Evolutionary conservation across 192 early-diverging fungal genomes (phyloP), one percentile per base, ranked within the genome.

Genomic region (Rhizophagus clarus): DNA sequence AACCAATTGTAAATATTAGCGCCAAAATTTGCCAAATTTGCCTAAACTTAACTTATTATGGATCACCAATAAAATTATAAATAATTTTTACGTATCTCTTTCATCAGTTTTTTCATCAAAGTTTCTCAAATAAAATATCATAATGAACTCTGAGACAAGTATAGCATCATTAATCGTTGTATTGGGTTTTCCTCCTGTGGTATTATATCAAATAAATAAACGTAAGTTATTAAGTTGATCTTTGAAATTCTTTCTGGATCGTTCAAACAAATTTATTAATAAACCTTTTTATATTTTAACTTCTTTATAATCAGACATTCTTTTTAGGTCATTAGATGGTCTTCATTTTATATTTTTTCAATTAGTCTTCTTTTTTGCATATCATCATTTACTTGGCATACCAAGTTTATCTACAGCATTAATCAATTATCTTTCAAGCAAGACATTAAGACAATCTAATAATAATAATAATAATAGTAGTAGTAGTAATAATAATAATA

Each of bases 261-360:
- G n/a, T n/a, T n/a, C n/a, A n/a, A n/a, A n/a, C n/a, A n/a, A n/a
- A n/a, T n/a, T n/a, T n/a, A n/a, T n/a, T n/a, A n/a, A n/a, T n/a
- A n/a, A n/a, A n/a, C n/a, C n/a, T n/a, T 34, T 3, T 40, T 40
- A 40, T 7, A 0, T 26, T 2, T 26, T 12, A 11, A 3, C 29
- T n/a, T 62, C 6, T 61, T 26, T 63, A 20, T 61, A 29, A 14
- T 56, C 62, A 84, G 83, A 81, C 37, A 72, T 84, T 67, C 56
- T 84, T 47, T 37, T 76, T 34, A 81, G 83, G 7, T 61, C 82
- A 11, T 64, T 84, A 12, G 83, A 84, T 72, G 82, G 69, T 22
- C 61, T 82, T 20, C 83, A 84, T 45, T 84, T 79, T 64, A 64
- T 84, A 37, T 84, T 84, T 64, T 84, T 84, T 71, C 81, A 84